Evolutionary conservation across 768 basidiomycete species (phyloP), one percentile per base, ranked within the genome.

Genomic region (Suillus clintonianus): DNA sequence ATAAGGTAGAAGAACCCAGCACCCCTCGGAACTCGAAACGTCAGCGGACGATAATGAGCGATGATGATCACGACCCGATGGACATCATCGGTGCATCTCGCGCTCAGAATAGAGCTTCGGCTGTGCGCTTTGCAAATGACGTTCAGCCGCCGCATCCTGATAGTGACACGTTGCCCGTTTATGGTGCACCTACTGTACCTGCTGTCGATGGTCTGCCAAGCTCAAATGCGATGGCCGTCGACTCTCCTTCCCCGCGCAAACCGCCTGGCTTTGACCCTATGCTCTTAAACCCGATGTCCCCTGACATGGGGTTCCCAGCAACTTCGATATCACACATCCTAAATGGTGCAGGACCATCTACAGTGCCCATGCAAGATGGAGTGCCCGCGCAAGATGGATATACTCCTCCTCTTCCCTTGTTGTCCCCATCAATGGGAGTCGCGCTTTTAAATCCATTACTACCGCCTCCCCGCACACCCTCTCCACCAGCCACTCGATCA

Each of bases 71-170:
- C 5, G 86, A 85, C 68, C 82, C 83, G 3, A 67, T 86, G 62
- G 80, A 86, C 68, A 70, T 84, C 17, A 68, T 64, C 13, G 71
- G 66, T 36, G 64, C 71, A n/a, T 15, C 56, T 19, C 14, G 27
- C 36, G 57, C 57, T 37, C 79, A 80, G 39, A 42, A 75, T 71
- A 67, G 70, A 65, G 69, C 72, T 0, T 73, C 77, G 27, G 70
- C 73, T 11, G 88, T 89, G 14, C 83, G 85, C 48, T 89, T 90
- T 64, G 84, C 80, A 0, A 71, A 81, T 37, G 71, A 78, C 3
- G 72, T 67, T 42, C 66, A 41, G 42, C 63, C 66, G 9, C 63
- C 64, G n/a, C n/a, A n/a, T 30, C 10, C 27, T 7, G 56, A 57
- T 4, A 57, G 10, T 8, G 56, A 57, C 6, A 39, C 4, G 37